Conservation (phyloP, 164 flowering plant genomes). For the Brasenia schreberi region DNA sequence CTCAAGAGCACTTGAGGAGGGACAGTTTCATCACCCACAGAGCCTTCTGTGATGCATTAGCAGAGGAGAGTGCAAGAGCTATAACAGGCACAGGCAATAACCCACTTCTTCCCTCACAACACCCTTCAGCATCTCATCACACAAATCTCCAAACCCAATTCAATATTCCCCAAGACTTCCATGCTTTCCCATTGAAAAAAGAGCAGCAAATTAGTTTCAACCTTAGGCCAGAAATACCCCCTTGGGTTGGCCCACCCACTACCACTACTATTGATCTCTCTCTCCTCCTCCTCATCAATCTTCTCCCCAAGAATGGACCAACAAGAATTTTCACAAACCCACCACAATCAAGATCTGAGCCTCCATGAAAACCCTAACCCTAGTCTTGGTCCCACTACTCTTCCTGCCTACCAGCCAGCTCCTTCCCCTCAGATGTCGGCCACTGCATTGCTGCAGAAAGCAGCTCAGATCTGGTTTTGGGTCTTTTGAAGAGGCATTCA, state of each 20-base stretch:
- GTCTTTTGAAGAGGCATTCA: constrained; percentile 31
- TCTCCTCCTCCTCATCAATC: no score
- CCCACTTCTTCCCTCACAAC: constrained; percentile 18
- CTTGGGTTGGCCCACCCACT: constrained; percentile 22
- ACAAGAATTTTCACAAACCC: no score
- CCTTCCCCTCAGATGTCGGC: constrained; percentile 63
- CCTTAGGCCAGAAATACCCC: constrained; percentile 31
- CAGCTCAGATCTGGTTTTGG: constrained; percentile 49
- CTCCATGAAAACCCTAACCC: no score
- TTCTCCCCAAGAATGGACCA: no score
- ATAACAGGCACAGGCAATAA: constrained; percentile 9
- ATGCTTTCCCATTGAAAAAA: constrained; percentile 35
- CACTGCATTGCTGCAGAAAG: constrained; percentile 87
- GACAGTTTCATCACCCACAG: constrained; percentile 95
- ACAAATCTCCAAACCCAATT: constrained; percentile 17
- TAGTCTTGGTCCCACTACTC: no score
- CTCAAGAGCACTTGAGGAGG: constrained; percentile 74
- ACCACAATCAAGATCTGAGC: no score
- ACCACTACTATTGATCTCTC: no score
- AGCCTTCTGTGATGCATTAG: constrained; percentile 93
- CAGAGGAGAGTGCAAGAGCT: constrained; percentile 73
- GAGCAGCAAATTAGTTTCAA: constrained; percentile 26
- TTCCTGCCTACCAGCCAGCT: no score
- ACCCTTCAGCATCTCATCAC: constrained; percentile 13
- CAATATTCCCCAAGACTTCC: constrained; percentile 10